Evolutionary conservation across 441 rosid genomes (phyloP).

Genomic region (California macrophylla): DNA sequence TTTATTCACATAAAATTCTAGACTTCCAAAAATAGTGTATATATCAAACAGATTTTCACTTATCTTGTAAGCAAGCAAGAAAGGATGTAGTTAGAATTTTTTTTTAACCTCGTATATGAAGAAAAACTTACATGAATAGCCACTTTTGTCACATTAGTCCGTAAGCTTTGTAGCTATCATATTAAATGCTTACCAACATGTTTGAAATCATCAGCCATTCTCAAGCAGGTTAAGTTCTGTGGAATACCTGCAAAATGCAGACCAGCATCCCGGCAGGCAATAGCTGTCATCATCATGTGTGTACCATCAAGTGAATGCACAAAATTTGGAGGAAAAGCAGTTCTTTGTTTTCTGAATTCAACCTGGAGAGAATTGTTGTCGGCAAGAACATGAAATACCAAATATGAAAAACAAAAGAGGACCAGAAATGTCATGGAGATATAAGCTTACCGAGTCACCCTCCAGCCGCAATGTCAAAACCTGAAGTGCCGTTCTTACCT

Average conservation of each 20-base stretch:
- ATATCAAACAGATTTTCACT: background rate
- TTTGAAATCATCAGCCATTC: background rate
- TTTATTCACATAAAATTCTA: background rate
- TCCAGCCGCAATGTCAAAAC: slow-evolving; percentile 76
- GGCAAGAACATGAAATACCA: slow-evolving; percentile 3
- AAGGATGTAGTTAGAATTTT: background rate
- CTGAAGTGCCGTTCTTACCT: slow-evolving; percentile 90
- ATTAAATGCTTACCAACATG: background rate
- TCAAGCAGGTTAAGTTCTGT: background rate
- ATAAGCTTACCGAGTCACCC: slow-evolving; percentile 56
- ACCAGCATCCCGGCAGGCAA: slow-evolving; percentile 82
- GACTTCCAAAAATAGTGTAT: background rate
- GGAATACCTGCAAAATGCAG: slow-evolving; percentile 74
- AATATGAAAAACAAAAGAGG: slow-evolving; percentile 10
- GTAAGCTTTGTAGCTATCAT: background rate
- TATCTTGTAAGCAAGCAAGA: background rate
- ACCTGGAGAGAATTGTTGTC: slow-evolving; percentile 35
- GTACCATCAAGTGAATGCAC: slow-evolving; percentile 94
- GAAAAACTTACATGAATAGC: background rate
- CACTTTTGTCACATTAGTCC: background rate
- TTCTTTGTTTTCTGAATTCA: slow-evolving; percentile 69
- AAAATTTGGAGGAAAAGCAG: slow-evolving; percentile 93
- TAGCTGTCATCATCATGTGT: slow-evolving; percentile 99
- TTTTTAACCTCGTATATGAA: background rate
- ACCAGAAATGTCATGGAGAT: slow-evolving; percentile 5